Conservation (phyloP, 257 asterid species). For the Cinchona pubescens region DNA sequence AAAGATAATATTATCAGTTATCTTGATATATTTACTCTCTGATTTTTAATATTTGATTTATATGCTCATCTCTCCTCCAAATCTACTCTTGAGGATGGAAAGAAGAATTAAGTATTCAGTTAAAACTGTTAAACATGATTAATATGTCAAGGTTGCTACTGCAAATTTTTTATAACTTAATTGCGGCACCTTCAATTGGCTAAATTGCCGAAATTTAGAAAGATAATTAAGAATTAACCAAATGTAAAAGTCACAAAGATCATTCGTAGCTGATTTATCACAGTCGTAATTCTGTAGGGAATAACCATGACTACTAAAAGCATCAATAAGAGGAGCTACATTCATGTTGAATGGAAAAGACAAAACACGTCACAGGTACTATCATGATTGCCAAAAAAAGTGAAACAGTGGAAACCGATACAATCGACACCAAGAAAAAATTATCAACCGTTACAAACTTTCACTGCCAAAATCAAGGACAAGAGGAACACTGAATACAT, state of each 20-base stretch:
- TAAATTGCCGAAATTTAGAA: neutral
- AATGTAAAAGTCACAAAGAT: too few relatives aligned
- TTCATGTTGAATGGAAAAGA: neutral
- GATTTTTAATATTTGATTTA: neutral
- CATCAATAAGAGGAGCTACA: neutral
- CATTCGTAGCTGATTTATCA: neutral
- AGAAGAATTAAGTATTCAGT: neutral
- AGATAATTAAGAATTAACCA: neutral
- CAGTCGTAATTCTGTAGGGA: too few relatives aligned
- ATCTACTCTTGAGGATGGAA: neutral
- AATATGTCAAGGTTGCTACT: neutral
- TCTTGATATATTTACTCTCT: neutral
- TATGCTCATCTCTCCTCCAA: neutral
- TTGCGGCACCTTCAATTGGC: neutral
- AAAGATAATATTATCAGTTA: neutral
- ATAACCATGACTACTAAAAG: neutral
- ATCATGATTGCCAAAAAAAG: neutral
- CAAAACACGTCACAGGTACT: neutral
- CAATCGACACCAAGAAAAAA: neutral
- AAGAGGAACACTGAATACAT: constrained; percentile 39
- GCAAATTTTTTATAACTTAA: neutral
- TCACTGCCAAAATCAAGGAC: neutral
- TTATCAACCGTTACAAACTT: neutral
- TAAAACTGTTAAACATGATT: neutral
- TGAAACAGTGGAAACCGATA: neutral